Evolutionary conservation across 768 basidiomycete genomes (phyloP).

Genomic region (Neoboletus brunneissimus): DNA sequence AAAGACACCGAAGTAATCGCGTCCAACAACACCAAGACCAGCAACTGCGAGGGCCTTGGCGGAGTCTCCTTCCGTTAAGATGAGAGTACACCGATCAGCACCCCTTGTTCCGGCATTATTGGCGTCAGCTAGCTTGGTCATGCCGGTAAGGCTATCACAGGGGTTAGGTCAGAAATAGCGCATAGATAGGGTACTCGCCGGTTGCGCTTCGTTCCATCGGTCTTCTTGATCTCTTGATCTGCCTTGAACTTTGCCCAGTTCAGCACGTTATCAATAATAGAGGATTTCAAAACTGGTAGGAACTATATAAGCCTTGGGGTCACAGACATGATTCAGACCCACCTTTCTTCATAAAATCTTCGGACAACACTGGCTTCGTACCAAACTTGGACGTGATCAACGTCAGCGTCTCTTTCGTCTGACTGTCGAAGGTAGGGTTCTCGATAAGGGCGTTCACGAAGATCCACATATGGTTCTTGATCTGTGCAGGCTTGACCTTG

Average conservation of each 20-base stretch:
- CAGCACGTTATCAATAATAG: slow-evolving; percentile 87
- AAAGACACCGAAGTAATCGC: slow-evolving; percentile 97
- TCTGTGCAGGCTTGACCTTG: slow-evolving; percentile 87
- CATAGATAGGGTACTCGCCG: slow-evolving; percentile 47
- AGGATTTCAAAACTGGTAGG: slow-evolving; percentile 72
- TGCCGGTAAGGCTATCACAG: slow-evolving; percentile 68
- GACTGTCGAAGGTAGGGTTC: slow-evolving; percentile 98
- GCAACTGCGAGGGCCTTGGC: slow-evolving; percentile 96
- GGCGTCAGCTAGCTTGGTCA: slow-evolving; percentile 93
- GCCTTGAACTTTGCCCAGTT: slow-evolving; percentile 98
- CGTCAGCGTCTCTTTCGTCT: slow-evolving; percentile 96
- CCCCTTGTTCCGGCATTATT: slow-evolving; percentile 91
- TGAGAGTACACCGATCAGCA: slow-evolving; percentile 85
- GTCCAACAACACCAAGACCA: slow-evolving; percentile 90
- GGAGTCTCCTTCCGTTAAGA: slow-evolving; percentile 98
- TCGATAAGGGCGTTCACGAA: slow-evolving; percentile 95
- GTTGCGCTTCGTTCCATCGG: slow-evolving; percentile 86
- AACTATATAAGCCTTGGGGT: slow-evolving; percentile 1
- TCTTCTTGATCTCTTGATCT: slow-evolving; percentile 94
- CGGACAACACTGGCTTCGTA: slow-evolving; percentile 76
- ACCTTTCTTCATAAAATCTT: slow-evolving; percentile 98
- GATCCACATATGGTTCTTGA: slow-evolving; percentile 98
- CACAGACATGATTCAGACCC: slow-evolving; percentile 13
- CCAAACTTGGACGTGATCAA: slow-evolving; percentile 87
- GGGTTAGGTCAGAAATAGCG: slow-evolving; percentile 1